Conservation (phyloP, 257 asterid species). For the Primulina tabacum region DNA sequence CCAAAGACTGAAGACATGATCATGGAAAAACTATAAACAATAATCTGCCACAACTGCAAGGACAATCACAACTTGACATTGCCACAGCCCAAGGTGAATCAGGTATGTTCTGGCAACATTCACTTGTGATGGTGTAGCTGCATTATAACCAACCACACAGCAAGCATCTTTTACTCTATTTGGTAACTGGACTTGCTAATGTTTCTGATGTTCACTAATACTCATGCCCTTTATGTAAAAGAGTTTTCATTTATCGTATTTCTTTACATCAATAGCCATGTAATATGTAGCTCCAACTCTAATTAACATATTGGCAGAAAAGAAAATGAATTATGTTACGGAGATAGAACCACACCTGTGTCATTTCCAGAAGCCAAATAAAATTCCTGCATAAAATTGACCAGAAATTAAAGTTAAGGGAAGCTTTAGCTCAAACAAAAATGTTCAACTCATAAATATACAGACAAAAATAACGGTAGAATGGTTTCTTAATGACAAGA, state of each 20-base stretch:
- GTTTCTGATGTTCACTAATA: neutral
- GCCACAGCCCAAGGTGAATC: neutral
- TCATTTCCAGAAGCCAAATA: slow-evolving; percentile 51
- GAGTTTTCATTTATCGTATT: neutral
- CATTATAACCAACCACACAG: neutral
- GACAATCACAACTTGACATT: neutral
- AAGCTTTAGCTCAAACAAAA: neutral
- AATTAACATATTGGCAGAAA: slow-evolving; percentile 4
- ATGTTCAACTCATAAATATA: neutral
- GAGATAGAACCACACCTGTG: slow-evolving; percentile 55
- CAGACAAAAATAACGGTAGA: slow-evolving; percentile 10
- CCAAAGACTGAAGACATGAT: neutral
- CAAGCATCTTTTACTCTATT: neutral
- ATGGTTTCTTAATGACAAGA: neutral
- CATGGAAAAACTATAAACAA: neutral
- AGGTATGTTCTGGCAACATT: neutral
- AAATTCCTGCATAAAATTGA: slow-evolving; percentile 50
- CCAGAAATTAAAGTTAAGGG: neutral
- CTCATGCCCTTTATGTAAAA: neutral
- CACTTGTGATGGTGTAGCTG: neutral
- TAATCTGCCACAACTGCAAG: neutral
- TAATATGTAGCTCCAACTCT: neutral
- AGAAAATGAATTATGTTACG: slow-evolving; percentile 10
- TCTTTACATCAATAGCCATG: neutral
- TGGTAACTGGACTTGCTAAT: neutral